phyloP scores from a whole-genome alignment of 768 basidiomycete species.

The Agaricus sinodeliciosus region DNA sequence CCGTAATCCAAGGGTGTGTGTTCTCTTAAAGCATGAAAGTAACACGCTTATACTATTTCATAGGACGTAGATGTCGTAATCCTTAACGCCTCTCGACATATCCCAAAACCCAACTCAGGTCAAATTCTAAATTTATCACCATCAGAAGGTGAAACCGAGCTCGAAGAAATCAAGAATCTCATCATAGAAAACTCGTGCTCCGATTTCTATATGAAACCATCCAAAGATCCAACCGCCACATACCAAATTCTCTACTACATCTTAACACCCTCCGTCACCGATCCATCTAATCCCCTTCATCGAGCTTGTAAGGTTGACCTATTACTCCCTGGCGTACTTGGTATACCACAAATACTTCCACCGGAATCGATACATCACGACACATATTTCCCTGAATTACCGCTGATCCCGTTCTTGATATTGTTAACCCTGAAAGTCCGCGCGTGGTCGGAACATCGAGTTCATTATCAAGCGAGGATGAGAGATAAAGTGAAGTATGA shows the following conservation, averaged over 20 bases:
- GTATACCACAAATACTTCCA: slow-evolving; percentile 24
- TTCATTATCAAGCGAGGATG: slow-evolving; percentile 23
- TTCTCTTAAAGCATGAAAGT: background rate
- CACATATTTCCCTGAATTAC: slow-evolving; percentile 20
- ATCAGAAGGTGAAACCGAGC: slow-evolving; percentile 11
- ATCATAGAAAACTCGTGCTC: slow-evolving; percentile 21
- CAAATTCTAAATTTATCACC: background rate
- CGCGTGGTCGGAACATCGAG: slow-evolving; percentile 35
- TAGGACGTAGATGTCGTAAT: slow-evolving; percentile 46
- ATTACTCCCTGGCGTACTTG: slow-evolving; percentile 25
- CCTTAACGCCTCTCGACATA: slow-evolving; percentile 17
- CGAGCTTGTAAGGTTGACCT: slow-evolving; percentile 30
- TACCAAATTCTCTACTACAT: slow-evolving; percentile 37
- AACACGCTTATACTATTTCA: slow-evolving; percentile 4
- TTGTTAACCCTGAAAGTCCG: slow-evolving; percentile 35
- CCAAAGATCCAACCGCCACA: slow-evolving; percentile 30
- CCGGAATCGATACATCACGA: slow-evolving; percentile 13
- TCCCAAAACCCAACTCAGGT: too few relatives aligned
- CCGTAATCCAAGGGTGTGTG: slow-evolving; percentile 29
- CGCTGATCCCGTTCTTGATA: slow-evolving; percentile 30
- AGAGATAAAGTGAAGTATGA: slow-evolving; percentile 32
- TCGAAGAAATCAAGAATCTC: slow-evolving; percentile 33
- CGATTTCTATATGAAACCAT: slow-evolving; percentile 30
- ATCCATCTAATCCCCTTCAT: slow-evolving; percentile 9
- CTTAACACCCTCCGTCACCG: slow-evolving; percentile 8